A percentile compares a stretch with the other conserved stretches of the same genome.
Evolutionary conservation across 108 stramenopile genomes (phyloP).

Genomic region (Fragilaria crotonensis): DNA sequence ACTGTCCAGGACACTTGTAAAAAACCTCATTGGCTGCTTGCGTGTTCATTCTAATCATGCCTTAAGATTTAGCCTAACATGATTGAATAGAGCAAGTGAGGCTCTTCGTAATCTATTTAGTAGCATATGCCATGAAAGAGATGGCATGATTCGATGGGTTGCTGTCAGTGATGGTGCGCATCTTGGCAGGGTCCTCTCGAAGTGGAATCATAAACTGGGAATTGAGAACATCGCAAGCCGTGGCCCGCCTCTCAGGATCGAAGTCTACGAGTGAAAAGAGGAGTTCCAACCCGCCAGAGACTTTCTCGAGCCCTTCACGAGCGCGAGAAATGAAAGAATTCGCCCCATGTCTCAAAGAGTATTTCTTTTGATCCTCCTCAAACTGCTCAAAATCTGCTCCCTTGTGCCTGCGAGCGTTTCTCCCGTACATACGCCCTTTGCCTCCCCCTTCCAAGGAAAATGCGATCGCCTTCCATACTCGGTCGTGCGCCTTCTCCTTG

Average conservation of each 20-base stretch:
- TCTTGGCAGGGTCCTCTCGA: slow-evolving; percentile 40
- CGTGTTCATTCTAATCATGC: too few species aligned
- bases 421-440: background rate
- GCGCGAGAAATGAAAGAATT: slow-evolving; percentile 59
- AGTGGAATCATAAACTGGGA: slow-evolving; percentile 64
- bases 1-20: too few species aligned
- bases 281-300: slow-evolving; percentile 81
- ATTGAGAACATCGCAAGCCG: slow-evolving; percentile 70
- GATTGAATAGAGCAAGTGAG: too few species aligned
- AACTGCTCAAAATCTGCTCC: slow-evolving; percentile 38
- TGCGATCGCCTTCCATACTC: slow-evolving; percentile 70
- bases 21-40: too few species aligned
- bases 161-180: too few species aligned
- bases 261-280: slow-evolving; percentile 57
- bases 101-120: too few species aligned
- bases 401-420: slow-evolving; percentile 7
- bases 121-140: too few species aligned
- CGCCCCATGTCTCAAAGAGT: slow-evolving; percentile 49
- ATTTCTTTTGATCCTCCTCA: slow-evolving; percentile 45
- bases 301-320: slow-evolving; percentile 31
- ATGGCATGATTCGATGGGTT: too few species aligned
- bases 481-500: slow-evolving; percentile 22
- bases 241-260: slow-evolving; percentile 55
- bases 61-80: too few species aligned
- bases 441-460: slow-evolving; percentile 14